Conservation (phyloP, 208 protist species). For the Tritrichomonas musculus region DNA sequence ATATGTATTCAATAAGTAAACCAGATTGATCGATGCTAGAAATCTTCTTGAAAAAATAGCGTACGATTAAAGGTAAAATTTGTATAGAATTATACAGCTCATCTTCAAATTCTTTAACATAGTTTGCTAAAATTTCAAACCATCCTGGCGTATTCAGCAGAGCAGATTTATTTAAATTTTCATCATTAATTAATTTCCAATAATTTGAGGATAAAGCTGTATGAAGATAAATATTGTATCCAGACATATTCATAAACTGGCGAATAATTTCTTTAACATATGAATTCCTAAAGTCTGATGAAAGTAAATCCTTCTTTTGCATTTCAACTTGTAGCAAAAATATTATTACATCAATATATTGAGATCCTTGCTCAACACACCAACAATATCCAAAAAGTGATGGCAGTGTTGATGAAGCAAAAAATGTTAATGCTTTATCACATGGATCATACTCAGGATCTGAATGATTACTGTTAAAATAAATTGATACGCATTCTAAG, state of each 20-base stretch:
- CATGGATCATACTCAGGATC: not conserved
- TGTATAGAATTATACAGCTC: not conserved
- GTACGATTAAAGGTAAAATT: not conserved
- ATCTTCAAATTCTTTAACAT: not conserved
- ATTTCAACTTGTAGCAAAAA: not conserved
- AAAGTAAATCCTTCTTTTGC: not conserved
- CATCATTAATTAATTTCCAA: not conserved
- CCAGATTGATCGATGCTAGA: not conserved
- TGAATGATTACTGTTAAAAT: not conserved
- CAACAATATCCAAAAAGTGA: constrained; percentile 26
- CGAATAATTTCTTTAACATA: not conserved
- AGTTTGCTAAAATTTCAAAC: not conserved
- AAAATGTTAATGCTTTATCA: not conserved
- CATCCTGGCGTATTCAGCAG: not conserved
- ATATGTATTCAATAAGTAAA: not conserved
- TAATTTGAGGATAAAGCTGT: not conserved
- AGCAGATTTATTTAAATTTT: not conserved
- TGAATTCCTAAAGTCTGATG: not conserved
- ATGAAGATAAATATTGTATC: not conserved
- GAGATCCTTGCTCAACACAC: not conserved
- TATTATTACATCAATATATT: not conserved
- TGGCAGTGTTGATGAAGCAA: not conserved
- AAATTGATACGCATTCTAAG: not conserved
- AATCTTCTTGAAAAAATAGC: not conserved
- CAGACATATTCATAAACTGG: not conserved